Evolutionary conservation across 1,284 basidiomycete genomes (phyloP), one percentile per base, ranked within the genome.

Genomic region (Rhodotorula sp.): DNA sequence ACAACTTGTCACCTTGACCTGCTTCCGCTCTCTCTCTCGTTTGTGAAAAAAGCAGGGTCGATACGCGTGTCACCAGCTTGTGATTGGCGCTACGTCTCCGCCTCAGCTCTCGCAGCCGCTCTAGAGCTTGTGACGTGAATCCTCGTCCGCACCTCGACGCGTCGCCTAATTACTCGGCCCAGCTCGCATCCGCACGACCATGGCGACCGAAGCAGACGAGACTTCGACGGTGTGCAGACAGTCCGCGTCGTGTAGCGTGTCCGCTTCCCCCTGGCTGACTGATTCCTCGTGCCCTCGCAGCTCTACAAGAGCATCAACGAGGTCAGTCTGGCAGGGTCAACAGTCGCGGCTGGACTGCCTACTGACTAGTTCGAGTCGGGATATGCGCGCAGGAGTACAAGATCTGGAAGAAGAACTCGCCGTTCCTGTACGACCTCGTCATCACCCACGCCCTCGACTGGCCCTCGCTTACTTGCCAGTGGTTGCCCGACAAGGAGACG

Each of bases 381-480:
- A 19, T 23, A 5, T 3, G 2, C 16, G 10, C 10, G 43, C 66
- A 85, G 82, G 84, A 84, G 77, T 85, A 84, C 81, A 85, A 85
- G 80, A 79, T 78, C 60, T 79, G 92, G 92, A 97, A 97, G 87
- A 97, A 69, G 70, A 71, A 74, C 67, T 81, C 80, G 63, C 81
- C 80, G 14, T 97, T 97, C 83, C 87, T 98, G 38, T 99, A 99
- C 83, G 95, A 99, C 82, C 86, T 95, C 28, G 92, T 99, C 76
- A 91, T 99, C 78, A 98, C 95, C 0, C 95, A 98, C 80, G 95
- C 97, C 38, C 86, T 99, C 66, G 94, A 97, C 81, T 99, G 97
- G 97, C 97, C 97, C 23, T 93, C 90, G 78, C 82, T 99, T 78
- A 99, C 97, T 4, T 95, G 92, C 81, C 97, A 99, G 83, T 99